Evolutionary conservation across 2,329 filamentous ascomycete species (phyloP), one percentile per base, ranked within the genome.

Genomic region (Colletotrichum endophyticum): DNA sequence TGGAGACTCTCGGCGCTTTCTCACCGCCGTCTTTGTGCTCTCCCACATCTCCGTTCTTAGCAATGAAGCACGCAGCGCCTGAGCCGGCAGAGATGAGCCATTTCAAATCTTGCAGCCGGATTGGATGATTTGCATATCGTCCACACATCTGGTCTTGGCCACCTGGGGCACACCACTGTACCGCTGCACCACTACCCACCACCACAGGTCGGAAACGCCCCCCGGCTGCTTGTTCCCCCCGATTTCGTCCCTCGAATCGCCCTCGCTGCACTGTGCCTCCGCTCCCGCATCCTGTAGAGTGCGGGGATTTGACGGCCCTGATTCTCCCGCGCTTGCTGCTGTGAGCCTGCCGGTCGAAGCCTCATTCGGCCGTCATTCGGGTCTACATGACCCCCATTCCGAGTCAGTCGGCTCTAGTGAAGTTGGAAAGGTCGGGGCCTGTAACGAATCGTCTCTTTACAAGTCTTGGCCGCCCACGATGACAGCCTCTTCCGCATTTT

Each of bases 251-350:
- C 36, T 70, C 70, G 28, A 73, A 76, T 69, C 57, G 59, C 68
- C 34, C 22, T 22, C 53, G 25, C 66, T 75, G 72, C 72, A 71
- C 61, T 75, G 72, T 72, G 72, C 75, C 75, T 77, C 75, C 66
- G 67, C 72, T 77, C 75, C 75, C 66, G 75, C 72, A 44, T 75
- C 61, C 66, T 75, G 30, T 66, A 66, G 66, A 76, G 61, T 77
- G 75, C 72, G 75, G 75, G 72, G 75, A 75, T 77, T 75, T 59
- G 75, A 68, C 75, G 75, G 72, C 72, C 72, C 75, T 77, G 75
- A 68, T 77, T 72, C 53, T 72, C 72, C 75, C 66, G 75, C 72
- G 39, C n/a, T 72, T 69, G 64, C 59, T 69, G 36, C 70, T 53
- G 61, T 44, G 59, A 70, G 44, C 57, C 64, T 34, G 53, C 64